Evolutionary conservation across 352 stramenopile species (phyloP), one percentile per base, ranked within the genome.

Genomic region (Thalassiosira pacifica): DNA sequence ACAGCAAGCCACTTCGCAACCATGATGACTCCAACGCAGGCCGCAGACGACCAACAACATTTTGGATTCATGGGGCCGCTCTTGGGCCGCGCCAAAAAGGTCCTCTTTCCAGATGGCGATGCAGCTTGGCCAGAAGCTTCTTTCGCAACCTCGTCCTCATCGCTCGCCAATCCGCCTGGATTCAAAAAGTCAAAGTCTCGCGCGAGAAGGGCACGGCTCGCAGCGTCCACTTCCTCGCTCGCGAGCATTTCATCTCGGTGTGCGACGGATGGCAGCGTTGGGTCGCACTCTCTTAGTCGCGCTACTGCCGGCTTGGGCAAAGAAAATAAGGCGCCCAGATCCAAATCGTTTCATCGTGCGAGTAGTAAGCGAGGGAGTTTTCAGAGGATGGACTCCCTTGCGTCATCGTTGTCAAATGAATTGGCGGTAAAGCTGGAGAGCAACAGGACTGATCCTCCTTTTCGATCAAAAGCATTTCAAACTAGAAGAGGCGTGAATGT

Each of bases 31-130:
- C 13, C 61, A 29, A 66, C 34, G 55, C 19, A n/a, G 42, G 22
- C 31, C 18, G 34, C 52, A 18, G 64, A 74, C n/a, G 45, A 67
- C 18, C 37, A 68, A 22, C 34, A 75, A 19, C 48, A n/a, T n/a
- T n/a, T 77, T 32, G 76, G 76, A 19, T 84, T 84, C 59, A 79
- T 85, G 57, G 77, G 69, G 2, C 11, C 19, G 22, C 16, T 85
- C 37, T 59, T 85, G 22, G 77, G 68, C 31, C 45, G 42, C 19
- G 68, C 77, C 5, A 85, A 77, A 37, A 85, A 78, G 60, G 60
- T 74, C 0, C 59, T 85, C 18, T 85, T 85, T 31, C 66, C 66
- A 16, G 77, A 78, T 13, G 76, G 2, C 37, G 67, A 55, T 42
- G 42, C 37, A 31, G 22, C 65, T 5, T 26, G 42, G 16, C 5